A percentile compares a stretch with the other conserved stretches of the same genome.
phyloP scores from a whole-genome alignment of 176 grass and related monocot species.

The Miscanthus lutarioriparius region DNA sequence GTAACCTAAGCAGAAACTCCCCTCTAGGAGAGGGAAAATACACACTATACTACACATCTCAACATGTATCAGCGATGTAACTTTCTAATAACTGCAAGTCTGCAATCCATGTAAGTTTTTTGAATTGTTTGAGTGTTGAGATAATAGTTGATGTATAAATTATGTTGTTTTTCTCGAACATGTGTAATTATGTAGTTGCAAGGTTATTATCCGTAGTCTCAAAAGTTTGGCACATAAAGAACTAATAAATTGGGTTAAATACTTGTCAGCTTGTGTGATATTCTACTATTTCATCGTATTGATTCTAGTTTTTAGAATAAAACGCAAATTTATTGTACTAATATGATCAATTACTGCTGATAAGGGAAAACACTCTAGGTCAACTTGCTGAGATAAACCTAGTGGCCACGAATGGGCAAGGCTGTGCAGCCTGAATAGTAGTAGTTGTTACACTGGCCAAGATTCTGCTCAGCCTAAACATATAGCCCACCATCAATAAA shows the following conservation, averaged over 20 bases:
- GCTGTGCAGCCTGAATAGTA: not conserved
- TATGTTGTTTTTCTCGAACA: not conserved
- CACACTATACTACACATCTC: not conserved
- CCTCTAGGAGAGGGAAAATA: not conserved
- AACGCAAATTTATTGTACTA: not conserved
- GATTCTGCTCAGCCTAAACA: not conserved
- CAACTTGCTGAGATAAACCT: not conserved
- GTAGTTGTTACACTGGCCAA: not conserved
- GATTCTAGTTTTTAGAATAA: not conserved
- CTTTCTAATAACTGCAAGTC: not conserved
- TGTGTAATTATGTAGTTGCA: not conserved
- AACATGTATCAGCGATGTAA: not conserved
- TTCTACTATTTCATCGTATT: not conserved
- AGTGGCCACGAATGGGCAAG: not conserved
- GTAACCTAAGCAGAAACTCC: not conserved
- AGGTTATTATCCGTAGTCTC: not conserved
- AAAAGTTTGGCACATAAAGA: conserved; percentile 15
- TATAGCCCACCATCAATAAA: not conserved
- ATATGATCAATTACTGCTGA: not conserved
- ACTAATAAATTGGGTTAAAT: not conserved
- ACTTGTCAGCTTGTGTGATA: not conserved
- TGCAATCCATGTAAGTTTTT: not conserved
- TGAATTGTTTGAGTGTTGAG: not conserved
- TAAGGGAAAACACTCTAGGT: not conserved
- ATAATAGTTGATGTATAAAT: not conserved